Evolutionary conservation across 2,329 filamentous ascomycete species (phyloP).

Genomic region (Sarocladiaceae sp.): DNA sequence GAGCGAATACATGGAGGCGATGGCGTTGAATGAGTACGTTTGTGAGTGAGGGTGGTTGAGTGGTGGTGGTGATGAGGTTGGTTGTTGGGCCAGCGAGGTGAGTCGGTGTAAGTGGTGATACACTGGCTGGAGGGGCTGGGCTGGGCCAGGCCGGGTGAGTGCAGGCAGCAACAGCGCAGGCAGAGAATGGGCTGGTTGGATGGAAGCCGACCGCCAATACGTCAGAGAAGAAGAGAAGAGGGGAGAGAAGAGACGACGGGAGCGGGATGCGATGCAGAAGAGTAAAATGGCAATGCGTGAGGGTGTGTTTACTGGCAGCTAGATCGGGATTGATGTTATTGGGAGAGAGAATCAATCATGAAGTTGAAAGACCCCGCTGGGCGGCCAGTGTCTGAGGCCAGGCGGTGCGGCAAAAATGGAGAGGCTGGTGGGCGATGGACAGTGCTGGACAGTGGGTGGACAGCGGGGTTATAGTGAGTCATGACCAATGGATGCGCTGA

Average conservation of each 20-base stretch:
- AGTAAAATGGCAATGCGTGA: not conserved
- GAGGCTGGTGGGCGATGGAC: not conserved
- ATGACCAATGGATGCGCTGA: not conserved
- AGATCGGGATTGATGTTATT: too few species aligned
- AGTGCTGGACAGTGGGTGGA: not conserved
- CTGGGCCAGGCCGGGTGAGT: not conserved
- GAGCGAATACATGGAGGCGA: constrained; percentile 49
- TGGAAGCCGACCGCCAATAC: not conserved
- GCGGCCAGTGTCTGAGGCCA: not conserved
- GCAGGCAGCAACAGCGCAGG: not conserved
- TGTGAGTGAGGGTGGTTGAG: not conserved
- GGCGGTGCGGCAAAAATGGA: not conserved
- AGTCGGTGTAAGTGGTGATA: constrained; percentile 3
- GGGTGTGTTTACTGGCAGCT: not conserved
- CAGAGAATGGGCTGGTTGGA: not conserved
- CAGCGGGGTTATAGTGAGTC: not conserved
- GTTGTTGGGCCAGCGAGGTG: not conserved
- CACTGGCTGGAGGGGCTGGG: not conserved
- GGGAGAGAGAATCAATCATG: not conserved
- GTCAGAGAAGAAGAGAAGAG: not conserved
- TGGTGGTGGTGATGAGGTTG: not conserved
- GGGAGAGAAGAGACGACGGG: not conserved
- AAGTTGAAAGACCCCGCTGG: not conserved
- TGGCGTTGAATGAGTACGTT: not conserved
- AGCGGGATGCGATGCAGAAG: not conserved